Evolutionary conservation across 805 yeast species (phyloP), one percentile per base, ranked within the genome.

Genomic region (Wickerhamiella siamensis): DNA sequence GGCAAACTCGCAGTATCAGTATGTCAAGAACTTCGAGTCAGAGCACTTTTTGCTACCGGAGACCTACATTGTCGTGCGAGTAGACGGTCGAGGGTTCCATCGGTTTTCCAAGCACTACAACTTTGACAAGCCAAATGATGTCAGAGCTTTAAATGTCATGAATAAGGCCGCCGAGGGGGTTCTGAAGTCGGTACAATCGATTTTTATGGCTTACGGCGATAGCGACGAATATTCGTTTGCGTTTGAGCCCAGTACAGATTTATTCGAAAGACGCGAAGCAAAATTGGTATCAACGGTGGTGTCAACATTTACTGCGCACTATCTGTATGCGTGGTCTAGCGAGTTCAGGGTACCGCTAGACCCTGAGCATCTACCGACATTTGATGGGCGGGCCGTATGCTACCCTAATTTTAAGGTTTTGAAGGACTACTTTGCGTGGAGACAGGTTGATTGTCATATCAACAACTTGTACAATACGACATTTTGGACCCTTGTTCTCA

Each of bases 41-140:
- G 88, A 82, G 43, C 74, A 75, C 49, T 61, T 63, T 24, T 67
- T 91, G 4, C 68, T 91, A 0, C 95, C 87, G 1, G 79, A 83
- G 44, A 75, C 93, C 0, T 78, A 77, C 59, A 76, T 91, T 6
- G 79, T 91, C 8, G 73, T 91, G 2, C 68, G 98, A 34, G 75
- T 91, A 0, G 98, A 91, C 55, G 98, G 98, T 1, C 72, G 91
- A 48, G 94, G 95, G 19, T 91, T 91, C 58, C 98, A 91, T 61
- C 54, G 55, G 47, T 79, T 91, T 51, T 77, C 94, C 2, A 70
- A 70, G 31, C 62, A 64, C 43, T 91, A 91, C 58, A 60, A 73
- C 2, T 88, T 91, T 58, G 72, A 59, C 2, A 91, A 91, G 56
- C 98, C 98, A 3, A 91, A 91, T 55, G 98, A 91, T 60, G 46